Conservation (phyloP, 2,329 filamentous ascomycete genomes). For the Arthrobotrys entomopaga region DNA sequence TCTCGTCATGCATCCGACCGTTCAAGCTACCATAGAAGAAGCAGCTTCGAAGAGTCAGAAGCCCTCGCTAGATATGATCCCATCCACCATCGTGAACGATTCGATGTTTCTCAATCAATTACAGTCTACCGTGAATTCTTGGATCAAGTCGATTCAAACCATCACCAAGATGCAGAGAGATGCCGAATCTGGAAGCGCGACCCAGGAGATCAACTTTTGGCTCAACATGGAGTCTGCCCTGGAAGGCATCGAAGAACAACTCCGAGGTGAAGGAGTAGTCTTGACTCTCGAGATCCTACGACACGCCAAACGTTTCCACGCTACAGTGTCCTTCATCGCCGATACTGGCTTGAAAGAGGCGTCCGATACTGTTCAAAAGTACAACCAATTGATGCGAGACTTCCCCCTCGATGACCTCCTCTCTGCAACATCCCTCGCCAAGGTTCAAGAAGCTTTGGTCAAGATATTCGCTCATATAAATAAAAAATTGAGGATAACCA, state of each 20-base stretch:
- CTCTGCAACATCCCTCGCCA: conserved; percentile 86
- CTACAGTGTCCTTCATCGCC: conserved; percentile 93
- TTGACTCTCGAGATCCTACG: conserved; percentile 94
- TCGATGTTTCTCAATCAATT: conserved; percentile 92
- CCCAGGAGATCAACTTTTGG: conserved; percentile 99
- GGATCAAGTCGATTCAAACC: conserved; percentile 98
- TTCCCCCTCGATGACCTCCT: conserved; percentile 95
- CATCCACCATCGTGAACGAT: conserved; percentile 79
- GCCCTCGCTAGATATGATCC: conserved; percentile 81
- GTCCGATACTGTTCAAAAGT: conserved; percentile 95
- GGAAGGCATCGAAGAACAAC: conserved; percentile 88
- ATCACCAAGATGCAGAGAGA: conserved; percentile 96
- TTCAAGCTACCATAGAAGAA: conserved; percentile 84
- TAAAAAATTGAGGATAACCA: conserved; percentile 95
- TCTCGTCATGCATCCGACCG: conserved; percentile 85
- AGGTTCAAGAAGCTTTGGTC: conserved; percentile 86
- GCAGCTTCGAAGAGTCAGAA: conserved; percentile 74
- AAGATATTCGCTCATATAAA: conserved; percentile 95
- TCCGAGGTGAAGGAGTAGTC: conserved; percentile 86
- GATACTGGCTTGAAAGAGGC: conserved; percentile 97
- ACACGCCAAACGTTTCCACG: conserved; percentile 97
- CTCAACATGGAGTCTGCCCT: conserved; percentile 93
- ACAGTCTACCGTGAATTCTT: conserved; percentile 91
- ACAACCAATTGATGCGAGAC: conserved; percentile 98
- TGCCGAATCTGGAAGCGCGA: conserved; percentile 79